Base-by-base conservation (phyloP, 169 alveolate species). In the Plasmodium malariae region DNA sequence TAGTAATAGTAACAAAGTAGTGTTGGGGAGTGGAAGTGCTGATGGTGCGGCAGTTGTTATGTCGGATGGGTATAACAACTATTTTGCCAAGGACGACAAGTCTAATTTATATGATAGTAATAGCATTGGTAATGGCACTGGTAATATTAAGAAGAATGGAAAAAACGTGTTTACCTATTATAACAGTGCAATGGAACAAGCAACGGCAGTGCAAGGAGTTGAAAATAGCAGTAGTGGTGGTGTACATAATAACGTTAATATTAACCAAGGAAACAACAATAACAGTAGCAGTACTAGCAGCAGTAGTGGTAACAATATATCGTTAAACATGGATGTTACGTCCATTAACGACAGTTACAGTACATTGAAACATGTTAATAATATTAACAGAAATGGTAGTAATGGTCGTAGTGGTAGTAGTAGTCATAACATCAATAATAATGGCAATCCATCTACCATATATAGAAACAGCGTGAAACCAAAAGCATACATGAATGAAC, bases 11-110 rank as follows among this genome's bases (percentile, higher is more conserved):
- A 51, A 24, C 28, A 68, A 19, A 2, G 43, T 17, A 4, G 55
- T 28, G 21, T 67, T 21, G 19, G 43, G 49, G 26, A 51, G 62
- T 6, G 14, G 9, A n/a, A 26, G 28, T 5, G 51, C 26, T 49
- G 68, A 45, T 49, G n/a, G 49, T 17, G 14, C 59, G 0, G 63
- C 68, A 12, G 40, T 71, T 14, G 36, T 59, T 6, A 4, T 59
- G 14, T 26, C 73, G 1, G 88, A 74, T 30, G 88, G 62, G 0
- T 74, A 19, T 12, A 73, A 54, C 49, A 36, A 68, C 32, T 65
- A 65, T 34, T 37, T 55, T 55, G 17, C 65, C 3, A n/a, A 49
- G 17, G 37, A 65, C 11, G 57, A 65, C 5, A 65, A 65, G 24
- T 65, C 51, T 17, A 65, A 65, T 37, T 17, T 65, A 65, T 37